Evolutionary conservation across 1,284 basidiomycete species (phyloP), one percentile per base, ranked within the genome.

Genomic region (Malassezia slooffiae): DNA sequence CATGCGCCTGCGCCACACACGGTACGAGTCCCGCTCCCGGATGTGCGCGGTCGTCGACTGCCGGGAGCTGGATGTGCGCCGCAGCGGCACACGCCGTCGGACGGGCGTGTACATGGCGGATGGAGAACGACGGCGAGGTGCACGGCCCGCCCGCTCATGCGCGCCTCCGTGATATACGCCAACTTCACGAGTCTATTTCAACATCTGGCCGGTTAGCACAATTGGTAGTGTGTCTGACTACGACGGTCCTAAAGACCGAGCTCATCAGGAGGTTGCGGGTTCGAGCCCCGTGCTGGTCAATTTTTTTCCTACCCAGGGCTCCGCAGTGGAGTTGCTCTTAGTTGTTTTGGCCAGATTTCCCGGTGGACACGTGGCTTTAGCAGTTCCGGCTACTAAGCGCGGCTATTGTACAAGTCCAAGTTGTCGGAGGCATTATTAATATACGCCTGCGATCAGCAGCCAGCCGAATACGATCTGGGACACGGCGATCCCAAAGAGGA

Each of bases 401-500:
- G 15, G 6, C 19, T 20, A 11, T 4, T 20, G n/a, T 13, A 15
- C n/a, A 36, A 23, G 3, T 3, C 20, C 19, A 22, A 10, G 13
- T 23, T 23, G 34, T 3, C n/a, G 21, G 16, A 12, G 13, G 33
- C 17, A 6, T 20, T 5, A 20, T 17, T 22, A 41, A 29, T 34
- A 63, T 26, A 66, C 61, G 17, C 62, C 62, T 20, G 60, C 46
- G 34, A 64, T 57, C 24, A 67, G 42, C 1, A 62, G 50, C 60
- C 59, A 67, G 10, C 61, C 57, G 34, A 62, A 58, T 10, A 61
- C 61, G 5, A 87, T 75, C 72, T 96, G 89, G 17, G 76, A 74
- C 35, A 85, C 77, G 3, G 77, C 76, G 40, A 79, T 72, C 15
- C 74, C 67, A 67, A 96, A 88, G 48, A 96, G 73, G 73, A 90